phyloP scores from a whole-genome alignment of 768 basidiomycete species.

The Pulveroboletus sp. region DNA sequence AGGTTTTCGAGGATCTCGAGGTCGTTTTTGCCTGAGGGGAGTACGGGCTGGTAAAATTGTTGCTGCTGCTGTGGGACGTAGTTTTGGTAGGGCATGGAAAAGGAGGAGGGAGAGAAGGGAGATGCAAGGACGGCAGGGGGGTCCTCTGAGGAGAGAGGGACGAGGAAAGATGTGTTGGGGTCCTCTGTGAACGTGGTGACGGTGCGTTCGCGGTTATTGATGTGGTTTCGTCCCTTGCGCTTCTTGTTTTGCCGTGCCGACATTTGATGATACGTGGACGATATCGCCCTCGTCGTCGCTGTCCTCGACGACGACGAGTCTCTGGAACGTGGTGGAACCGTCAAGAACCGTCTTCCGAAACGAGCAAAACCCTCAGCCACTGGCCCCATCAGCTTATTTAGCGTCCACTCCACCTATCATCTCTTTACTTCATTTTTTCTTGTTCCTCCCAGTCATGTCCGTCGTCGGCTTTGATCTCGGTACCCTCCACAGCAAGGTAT shows the following conservation, averaged over 20 bases:
- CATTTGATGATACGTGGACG: slow-evolving; percentile 27
- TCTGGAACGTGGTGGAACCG: slow-evolving; percentile 25
- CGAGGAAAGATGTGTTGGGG: slow-evolving; percentile 48
- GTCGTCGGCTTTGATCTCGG: slow-evolving; percentile 97
- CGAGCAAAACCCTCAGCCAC: slow-evolving; percentile 21
- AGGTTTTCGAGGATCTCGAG: slow-evolving; percentile 72
- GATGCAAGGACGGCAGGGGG: slow-evolving; percentile 37
- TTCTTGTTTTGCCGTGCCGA: slow-evolving; percentile 63
- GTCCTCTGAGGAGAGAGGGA: slow-evolving; percentile 50
- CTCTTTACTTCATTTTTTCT: neutral
- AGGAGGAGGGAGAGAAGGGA: slow-evolving; percentile 36
- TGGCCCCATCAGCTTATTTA: neutral
- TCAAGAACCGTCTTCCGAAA: slow-evolving; percentile 24
- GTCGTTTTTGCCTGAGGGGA: slow-evolving; percentile 58
- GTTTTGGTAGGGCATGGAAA: slow-evolving; percentile 36
- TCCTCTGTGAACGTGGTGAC: slow-evolving; percentile 63
- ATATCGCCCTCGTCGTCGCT: neutral
- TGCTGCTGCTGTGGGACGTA: slow-evolving; percentile 30
- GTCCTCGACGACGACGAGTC: neutral
- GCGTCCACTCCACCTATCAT: neutral
- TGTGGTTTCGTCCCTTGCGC: slow-evolving; percentile 50
- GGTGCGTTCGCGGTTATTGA: slow-evolving; percentile 59
- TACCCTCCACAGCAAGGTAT: slow-evolving; percentile 81
- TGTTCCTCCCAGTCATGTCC: slow-evolving; percentile 50
- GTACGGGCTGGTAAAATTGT: slow-evolving; percentile 25